phyloP scores from a whole-genome alignment of 306 rosid genomes.

The Cajanus cajan region DNA sequence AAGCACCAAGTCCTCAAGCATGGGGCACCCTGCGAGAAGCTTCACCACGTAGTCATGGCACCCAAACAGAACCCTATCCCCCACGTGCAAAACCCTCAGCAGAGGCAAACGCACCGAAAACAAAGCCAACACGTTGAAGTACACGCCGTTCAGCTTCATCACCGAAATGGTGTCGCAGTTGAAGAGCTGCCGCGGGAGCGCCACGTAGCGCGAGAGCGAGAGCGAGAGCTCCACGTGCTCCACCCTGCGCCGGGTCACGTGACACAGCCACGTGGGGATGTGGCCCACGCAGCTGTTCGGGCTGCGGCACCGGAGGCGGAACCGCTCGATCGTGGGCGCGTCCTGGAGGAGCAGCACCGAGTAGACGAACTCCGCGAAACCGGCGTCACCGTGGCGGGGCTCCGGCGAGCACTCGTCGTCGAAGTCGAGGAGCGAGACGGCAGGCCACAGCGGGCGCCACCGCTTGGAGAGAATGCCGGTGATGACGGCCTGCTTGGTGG shows the following conservation, averaged over 20 bases:
- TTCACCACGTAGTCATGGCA: constrained; percentile 24
- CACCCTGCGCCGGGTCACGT: background rate
- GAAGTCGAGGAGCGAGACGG: constrained; percentile 7
- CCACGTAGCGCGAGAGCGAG: constrained; percentile 18
- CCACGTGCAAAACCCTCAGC: constrained; percentile 30
- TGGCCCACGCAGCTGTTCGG: background rate
- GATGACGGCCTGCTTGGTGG: constrained; percentile 32
- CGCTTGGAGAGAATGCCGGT: constrained; percentile 39
- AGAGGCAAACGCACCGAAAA: constrained; percentile 14
- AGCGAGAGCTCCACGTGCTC: constrained; percentile 22
- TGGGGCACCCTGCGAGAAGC: constrained; percentile 31
- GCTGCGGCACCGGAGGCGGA: constrained; percentile 17
- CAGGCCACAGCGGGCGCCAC: constrained; percentile 37
- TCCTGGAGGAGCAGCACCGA: constrained; percentile 7
- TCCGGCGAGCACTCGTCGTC: constrained; percentile 6
- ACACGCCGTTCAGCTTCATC: constrained; percentile 25
- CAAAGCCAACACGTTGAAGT: background rate
- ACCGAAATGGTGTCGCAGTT: constrained; percentile 2
- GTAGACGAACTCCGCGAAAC: constrained; percentile 19
- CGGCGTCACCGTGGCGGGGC: background rate
- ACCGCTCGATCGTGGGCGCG: background rate
- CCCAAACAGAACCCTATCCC: constrained; percentile 28
- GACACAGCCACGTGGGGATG: constrained; percentile 18
- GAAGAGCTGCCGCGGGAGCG: constrained; percentile 25
- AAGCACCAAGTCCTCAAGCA: constrained; percentile 16